phyloP scores from a whole-genome alignment of 176 grass and related monocot genomes.

The Oryza glumipatula region DNA sequence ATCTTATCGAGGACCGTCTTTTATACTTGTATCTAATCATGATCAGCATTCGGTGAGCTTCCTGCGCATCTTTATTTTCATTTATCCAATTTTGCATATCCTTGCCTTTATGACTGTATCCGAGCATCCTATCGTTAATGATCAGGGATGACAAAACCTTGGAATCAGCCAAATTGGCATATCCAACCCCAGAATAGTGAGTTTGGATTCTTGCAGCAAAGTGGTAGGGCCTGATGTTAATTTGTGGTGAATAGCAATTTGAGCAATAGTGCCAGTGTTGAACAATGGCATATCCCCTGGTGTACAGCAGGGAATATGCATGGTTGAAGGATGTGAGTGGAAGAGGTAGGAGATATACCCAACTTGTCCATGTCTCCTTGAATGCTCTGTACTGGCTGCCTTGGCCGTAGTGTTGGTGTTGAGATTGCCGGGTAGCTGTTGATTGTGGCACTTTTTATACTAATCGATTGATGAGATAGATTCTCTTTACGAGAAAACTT shows the following conservation, averaged over 20 bases:
- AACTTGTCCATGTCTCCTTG: conserved; percentile 39
- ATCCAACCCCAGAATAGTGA: background rate
- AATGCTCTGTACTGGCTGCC: conserved; percentile 10
- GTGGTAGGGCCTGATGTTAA: conserved; percentile 15
- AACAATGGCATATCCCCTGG: conserved; percentile 8
- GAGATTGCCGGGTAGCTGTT: conserved; percentile 15
- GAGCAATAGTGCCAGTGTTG: conserved; percentile 28
- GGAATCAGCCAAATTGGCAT: conserved; percentile 27
- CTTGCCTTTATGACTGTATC: background rate
- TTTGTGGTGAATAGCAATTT: conserved; percentile 36
- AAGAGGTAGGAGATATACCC: conserved; percentile 23
- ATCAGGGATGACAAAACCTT: conserved; percentile 23
- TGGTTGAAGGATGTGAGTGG: conserved; percentile 18
- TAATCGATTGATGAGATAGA: conserved; percentile 13
- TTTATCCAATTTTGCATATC: conserved; percentile 2
- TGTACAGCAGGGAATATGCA: conserved; percentile 4
- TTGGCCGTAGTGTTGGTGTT: background rate
- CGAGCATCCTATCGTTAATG: conserved; percentile 1
- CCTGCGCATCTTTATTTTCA: background rate
- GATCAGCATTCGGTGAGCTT: conserved; percentile 17
- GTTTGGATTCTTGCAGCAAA: conserved; percentile 8
- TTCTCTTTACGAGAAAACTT: background rate
- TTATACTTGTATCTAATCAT: background rate
- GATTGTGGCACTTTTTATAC: background rate
- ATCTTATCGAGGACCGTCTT: conserved; percentile 35